Conservation (phyloP, 1,139 yeast species). For the Entelexis paramagnoliae region DNA sequence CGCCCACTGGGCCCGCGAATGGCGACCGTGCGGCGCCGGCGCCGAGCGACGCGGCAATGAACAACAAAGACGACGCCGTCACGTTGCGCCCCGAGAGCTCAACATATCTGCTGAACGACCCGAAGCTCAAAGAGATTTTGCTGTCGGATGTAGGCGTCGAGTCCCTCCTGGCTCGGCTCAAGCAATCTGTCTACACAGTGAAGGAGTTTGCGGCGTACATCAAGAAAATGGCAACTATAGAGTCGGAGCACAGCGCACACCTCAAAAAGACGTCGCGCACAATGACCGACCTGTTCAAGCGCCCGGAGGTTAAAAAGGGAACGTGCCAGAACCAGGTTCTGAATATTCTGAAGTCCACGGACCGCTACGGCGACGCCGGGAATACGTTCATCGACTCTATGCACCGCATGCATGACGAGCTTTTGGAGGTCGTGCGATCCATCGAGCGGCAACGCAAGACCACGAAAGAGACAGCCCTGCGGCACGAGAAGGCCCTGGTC, state of each 20-base stretch:
- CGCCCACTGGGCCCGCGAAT: neutral
- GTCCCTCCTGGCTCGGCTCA: constrained; percentile 57
- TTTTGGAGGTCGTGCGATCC: constrained; percentile 58
- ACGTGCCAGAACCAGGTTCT: constrained; percentile 60
- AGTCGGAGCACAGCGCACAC: constrained; percentile 68
- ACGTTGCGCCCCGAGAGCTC: constrained; percentile 22
- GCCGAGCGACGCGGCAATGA: neutral
- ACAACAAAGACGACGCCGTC: neutral
- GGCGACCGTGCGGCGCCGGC: neutral
- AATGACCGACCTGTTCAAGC: constrained; percentile 44
- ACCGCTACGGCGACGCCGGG: constrained; percentile 61
- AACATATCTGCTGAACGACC: constrained; percentile 37
- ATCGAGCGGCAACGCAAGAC: constrained; percentile 62
- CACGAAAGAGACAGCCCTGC: constrained; percentile 69
- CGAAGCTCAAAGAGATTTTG: constrained; percentile 41
- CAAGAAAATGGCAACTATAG: constrained; percentile 67
- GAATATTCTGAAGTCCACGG: constrained; percentile 65
- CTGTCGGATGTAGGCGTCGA: constrained; percentile 52
- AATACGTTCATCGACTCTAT: constrained; percentile 68
- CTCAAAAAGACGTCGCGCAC: constrained; percentile 54
- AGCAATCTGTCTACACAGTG: constrained; percentile 68
- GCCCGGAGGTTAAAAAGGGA: constrained; percentile 48
- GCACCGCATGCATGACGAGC: constrained; percentile 77
- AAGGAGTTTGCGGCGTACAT: constrained; percentile 76
- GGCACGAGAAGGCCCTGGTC: constrained; percentile 70